A percentile compares a stretch with the other conserved stretches of the same genome.
Evolutionary conservation across 2,329 filamentous ascomycete species (phyloP).

Genomic region (Penicillium italicum): DNA sequence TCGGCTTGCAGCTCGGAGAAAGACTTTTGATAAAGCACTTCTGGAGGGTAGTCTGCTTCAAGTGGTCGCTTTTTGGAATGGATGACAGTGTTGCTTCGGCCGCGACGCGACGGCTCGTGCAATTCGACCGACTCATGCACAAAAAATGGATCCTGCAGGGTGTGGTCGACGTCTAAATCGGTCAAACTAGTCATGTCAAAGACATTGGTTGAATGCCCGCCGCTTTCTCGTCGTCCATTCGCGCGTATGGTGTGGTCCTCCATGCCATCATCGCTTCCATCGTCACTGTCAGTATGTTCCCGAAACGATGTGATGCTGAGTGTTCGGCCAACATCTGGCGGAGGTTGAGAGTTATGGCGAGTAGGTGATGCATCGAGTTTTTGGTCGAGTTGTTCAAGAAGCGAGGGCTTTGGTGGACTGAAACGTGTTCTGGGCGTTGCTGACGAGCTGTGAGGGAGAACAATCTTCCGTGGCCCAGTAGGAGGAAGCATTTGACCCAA

Average conservation of each 20-base stretch:
- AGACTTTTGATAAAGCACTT: conserved; percentile 44
- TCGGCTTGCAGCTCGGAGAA: conserved; percentile 51
- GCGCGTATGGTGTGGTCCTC: conserved; percentile 26
- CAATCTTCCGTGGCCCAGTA: conserved; percentile 29
- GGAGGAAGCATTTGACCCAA: conserved; percentile 26
- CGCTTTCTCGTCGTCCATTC: conserved; percentile 23
- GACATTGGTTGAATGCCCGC: conserved; percentile 26
- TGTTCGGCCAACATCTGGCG: conserved; percentile 25
- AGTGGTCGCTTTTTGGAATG: conserved; percentile 31
- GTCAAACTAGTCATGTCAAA: conserved; percentile 36
- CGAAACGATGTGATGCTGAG: conserved; percentile 20
- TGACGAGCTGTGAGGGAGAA: conserved; percentile 34
- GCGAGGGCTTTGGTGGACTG: conserved; percentile 40
- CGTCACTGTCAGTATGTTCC: conserved; percentile 21
- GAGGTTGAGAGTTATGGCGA: conserved; percentile 29
- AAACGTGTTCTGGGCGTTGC: conserved; percentile 39
- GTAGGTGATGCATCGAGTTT: conserved; percentile 38
- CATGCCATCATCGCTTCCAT: conserved; percentile 13
- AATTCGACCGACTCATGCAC: conserved; percentile 15
- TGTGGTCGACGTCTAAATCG: conserved; percentile 29
- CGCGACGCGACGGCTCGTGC: conserved; percentile 10
- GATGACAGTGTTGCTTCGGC: conserved; percentile 25
- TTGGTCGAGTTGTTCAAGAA: conserved; percentile 38
- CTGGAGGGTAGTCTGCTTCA: conserved; percentile 48
- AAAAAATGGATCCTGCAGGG: conserved; percentile 32